These are phyloP conservation scores for Trypethelium eluteriae DNA, from an alignment of 495 filamentous ascomycete genomes.

Conservation along the genomic window DNA sequence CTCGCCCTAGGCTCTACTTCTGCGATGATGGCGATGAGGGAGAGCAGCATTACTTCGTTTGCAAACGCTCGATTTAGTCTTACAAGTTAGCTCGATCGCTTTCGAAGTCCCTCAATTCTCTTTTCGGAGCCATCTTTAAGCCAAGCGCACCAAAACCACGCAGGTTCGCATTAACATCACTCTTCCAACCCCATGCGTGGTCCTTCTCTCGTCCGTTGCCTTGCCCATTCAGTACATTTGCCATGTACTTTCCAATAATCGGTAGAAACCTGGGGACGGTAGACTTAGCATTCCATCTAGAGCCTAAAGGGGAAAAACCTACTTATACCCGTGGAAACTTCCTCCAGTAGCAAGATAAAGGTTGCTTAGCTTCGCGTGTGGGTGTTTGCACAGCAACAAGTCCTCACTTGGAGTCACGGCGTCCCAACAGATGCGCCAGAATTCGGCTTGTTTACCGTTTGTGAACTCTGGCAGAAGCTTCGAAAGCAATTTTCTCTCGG, in stretches of 20 bases:
- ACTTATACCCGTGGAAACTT: conserved; percentile 46
- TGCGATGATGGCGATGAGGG: neutral
- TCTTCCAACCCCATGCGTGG: conserved; percentile 16
- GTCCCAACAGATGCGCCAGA: conserved; percentile 26
- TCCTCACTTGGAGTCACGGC: conserved; percentile 29
- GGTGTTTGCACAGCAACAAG: conserved; percentile 27
- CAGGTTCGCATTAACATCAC: neutral
- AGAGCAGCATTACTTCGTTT: neutral
- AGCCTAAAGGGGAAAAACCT: conserved; percentile 20
- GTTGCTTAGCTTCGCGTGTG: conserved; percentile 25
- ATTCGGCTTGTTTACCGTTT: conserved; percentile 6
- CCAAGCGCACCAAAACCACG: conserved; percentile 7
- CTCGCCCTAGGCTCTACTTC: neutral
- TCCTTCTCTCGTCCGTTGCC: conserved; percentile 14
- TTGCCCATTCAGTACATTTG: conserved; percentile 37
- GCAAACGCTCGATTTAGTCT: neutral
- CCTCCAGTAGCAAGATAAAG: conserved; percentile 47
- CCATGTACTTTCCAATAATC: conserved; percentile 41
- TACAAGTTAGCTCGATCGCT: conserved; percentile 2
- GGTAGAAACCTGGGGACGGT: conserved; percentile 31
- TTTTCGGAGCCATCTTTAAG: conserved; percentile 5
- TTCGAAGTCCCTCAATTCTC: conserved; percentile 1
- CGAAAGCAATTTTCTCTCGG: neutral
- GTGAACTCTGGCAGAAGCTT: conserved; percentile 13
- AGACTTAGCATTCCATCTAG: neutral